Conservation (phyloP, 192 early-diverging fungal species). For the Ambispora gerdemannii region DNA sequence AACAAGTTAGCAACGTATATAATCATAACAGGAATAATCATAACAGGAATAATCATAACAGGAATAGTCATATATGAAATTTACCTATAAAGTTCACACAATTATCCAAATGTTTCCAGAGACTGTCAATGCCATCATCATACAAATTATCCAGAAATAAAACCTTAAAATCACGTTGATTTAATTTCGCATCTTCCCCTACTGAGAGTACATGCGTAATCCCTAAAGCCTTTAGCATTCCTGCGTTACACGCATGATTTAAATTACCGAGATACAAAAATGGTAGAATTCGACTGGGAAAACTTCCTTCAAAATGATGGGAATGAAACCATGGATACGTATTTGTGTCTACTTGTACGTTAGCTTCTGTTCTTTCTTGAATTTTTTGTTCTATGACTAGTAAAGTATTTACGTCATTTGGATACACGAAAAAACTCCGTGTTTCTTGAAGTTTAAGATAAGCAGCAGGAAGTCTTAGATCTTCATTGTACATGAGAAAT, state of each 20-base stretch:
- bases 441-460: constrained; percentile 50
- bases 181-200: constrained; percentile 53
- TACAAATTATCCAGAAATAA: constrained; percentile 54
- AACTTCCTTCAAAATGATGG: constrained; percentile 57
- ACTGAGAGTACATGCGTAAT: constrained; percentile 56
- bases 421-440: constrained; percentile 59
- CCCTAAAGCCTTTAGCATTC: constrained; percentile 48
- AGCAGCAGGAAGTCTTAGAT: constrained; percentile 47
- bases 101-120: constrained; percentile 46
- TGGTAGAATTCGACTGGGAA: constrained; percentile 55
- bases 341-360: constrained; percentile 11
- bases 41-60: no score
- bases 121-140: constrained; percentile 59
- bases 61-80: no score
- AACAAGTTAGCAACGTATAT: no score
- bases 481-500: constrained; percentile 49
- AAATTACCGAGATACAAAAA: constrained; percentile 60
- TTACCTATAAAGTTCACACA: constrained; percentile 55
- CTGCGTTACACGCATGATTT: constrained; percentile 61
- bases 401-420: constrained; percentile 46
- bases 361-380: constrained; percentile 27
- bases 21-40: no score
- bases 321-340: constrained; percentile 52
- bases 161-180: constrained; percentile 40
- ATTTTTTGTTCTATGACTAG: constrained; percentile 44